Evolutionary conservation across 306 rosid species (phyloP), one percentile per base, ranked within the genome.

Genomic region (Carpinus viminea): DNA sequence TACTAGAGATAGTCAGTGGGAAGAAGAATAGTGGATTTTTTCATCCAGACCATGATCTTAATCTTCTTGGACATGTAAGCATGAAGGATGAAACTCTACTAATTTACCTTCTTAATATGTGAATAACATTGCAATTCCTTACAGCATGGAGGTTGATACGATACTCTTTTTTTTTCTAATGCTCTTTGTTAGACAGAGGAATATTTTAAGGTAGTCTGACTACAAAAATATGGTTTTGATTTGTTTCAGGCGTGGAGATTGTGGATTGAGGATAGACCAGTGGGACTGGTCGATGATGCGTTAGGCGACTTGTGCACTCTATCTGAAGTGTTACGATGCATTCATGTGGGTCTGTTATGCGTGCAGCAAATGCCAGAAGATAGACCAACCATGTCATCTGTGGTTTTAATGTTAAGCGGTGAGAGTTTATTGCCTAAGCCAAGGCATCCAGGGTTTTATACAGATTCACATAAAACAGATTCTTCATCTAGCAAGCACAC

Each of bases 311-410:
- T 13, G 13, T 26, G 0, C 15, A 74, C 7, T 13, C 0, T 15
- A 31, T 81, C 81, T 0, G 76, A 87, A 20, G 80, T 66, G 54
- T 5, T 85, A 18, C 72, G 89, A 9, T 85, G 87, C 83, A 81
- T 88, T 18, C 89, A 90, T 36, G 77, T 91, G 4, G 87, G 89
- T 43, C 87, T 91, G 69, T 52, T 89, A 53, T 89, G 96, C 38
- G 79, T 87, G 34, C 93, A 89, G 36, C 84, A 77, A 6, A 73
- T 70, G 68, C 90, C 26, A 24, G 26, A 24, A 24, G 26, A 24
- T 24, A 24, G 26, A 24, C 26, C 26, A 24, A 24, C 0, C 26
- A 24, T 24, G 26, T 24, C 26, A 1, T 24, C 26, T 24, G 26
- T 24, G 1, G 26, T 24, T 24, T 1, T 0, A 24, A 24, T 24